Percentiles rank a stretch among this genome's conserved stretches.
Evolutionary conservation across 164 flowering plant species (phyloP).

Genomic region (Nymphaea thermarum): DNA sequence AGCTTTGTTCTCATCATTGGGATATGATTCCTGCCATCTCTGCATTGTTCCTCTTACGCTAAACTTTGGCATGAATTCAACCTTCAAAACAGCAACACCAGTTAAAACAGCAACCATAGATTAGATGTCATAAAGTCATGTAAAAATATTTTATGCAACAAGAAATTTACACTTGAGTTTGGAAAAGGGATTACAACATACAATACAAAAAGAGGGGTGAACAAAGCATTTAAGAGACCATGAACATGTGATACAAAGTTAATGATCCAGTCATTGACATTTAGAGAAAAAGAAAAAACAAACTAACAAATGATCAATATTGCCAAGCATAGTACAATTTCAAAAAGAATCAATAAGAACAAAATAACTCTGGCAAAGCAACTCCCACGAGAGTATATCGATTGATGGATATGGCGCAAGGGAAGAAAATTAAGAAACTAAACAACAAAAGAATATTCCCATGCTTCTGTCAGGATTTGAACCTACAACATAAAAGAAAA

Average conservation of each 20-base stretch:
- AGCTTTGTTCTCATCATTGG: constrained; percentile 38
- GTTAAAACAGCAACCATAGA: background rate
- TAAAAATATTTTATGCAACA: background rate
- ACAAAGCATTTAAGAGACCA: constrained; percentile 91
- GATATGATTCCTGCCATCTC: constrained; percentile 96
- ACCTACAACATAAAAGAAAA: constrained; percentile 12
- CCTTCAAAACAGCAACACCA: constrained; percentile 35
- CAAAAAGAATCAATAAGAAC: too few species aligned
- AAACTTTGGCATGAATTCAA: constrained; percentile 95
- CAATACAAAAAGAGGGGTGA: constrained; percentile 96
- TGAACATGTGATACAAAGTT: constrained; percentile 69
- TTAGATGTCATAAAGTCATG: background rate
- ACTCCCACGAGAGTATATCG: background rate
- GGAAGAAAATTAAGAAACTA: constrained; percentile 87
- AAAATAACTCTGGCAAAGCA: background rate
- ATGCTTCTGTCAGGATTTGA: too few species aligned
- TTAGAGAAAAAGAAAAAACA: background rate
- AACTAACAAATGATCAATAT: too few species aligned
- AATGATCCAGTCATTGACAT: constrained; percentile 29
- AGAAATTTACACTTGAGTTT: background rate
- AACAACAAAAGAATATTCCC: constrained; percentile 82
- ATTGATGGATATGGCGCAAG: constrained; percentile 84
- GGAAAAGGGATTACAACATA: constrained; percentile 39
- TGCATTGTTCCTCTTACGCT: constrained; percentile 98
- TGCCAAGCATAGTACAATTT: too few species aligned